These are phyloP conservation scores for Colletotrichum sp. DNA, from an alignment of 2,329 filamentous ascomycete genomes.

Conservation along the genomic window DNA sequence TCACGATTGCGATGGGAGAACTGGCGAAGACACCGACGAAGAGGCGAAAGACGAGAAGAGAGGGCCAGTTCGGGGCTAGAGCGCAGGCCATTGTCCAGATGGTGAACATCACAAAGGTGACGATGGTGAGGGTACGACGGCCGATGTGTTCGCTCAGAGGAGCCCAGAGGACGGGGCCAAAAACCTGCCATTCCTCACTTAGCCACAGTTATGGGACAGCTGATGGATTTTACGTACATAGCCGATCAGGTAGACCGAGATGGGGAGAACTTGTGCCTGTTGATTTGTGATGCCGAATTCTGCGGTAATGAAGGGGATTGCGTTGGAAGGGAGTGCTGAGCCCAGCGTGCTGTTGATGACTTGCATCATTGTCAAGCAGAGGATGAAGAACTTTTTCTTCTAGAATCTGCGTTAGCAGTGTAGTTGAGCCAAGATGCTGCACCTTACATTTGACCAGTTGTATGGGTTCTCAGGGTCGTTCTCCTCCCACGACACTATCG, in stretches of 20 bases:
- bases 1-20: slow-evolving; percentile 66
- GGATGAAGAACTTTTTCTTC: slow-evolving; percentile 58
- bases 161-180: slow-evolving; percentile 66
- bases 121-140: slow-evolving; percentile 50
- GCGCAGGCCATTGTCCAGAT: slow-evolving; percentile 62
- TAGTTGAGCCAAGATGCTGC: background rate
- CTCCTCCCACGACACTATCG: slow-evolving; percentile 42
- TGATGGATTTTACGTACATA: slow-evolving; percentile 47
- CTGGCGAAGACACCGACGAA: slow-evolving; percentile 59
- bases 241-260: slow-evolving; percentile 68
- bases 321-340: slow-evolving; percentile 68
- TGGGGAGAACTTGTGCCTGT: slow-evolving; percentile 57
- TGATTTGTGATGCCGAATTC: slow-evolving; percentile 61
- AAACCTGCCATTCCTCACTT: slow-evolving; percentile 17
- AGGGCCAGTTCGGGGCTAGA: slow-evolving; percentile 56
- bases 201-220: background rate
- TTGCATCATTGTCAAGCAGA: slow-evolving; percentile 60
- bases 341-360: slow-evolving; percentile 74
- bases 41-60: slow-evolving; percentile 61
- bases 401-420: slow-evolving; percentile 29
- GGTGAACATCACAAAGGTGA: slow-evolving; percentile 53
- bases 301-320: slow-evolving; percentile 59
- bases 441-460: slow-evolving; percentile 51
- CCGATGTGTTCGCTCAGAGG: slow-evolving; percentile 72
- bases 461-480: slow-evolving; percentile 58